Evolutionary conservation across 176 grass and related monocot genomes (phyloP).

Genomic region (Otatea glauca): DNA sequence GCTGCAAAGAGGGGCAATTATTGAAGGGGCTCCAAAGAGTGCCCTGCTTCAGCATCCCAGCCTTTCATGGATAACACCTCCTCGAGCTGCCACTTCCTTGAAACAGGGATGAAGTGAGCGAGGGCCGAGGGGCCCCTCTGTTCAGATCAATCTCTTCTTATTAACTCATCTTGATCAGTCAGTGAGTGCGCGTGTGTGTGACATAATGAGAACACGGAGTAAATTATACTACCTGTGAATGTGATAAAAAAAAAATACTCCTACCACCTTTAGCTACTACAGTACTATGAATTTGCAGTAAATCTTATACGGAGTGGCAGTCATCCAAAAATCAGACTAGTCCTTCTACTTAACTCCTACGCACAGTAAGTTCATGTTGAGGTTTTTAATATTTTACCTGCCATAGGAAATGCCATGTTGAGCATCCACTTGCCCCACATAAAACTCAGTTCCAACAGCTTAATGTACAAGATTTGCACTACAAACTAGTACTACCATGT

Average conservation of each 20-base stretch:
- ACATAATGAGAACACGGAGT: neutral
- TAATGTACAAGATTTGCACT: conserved; percentile 45
- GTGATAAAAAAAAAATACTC: neutral
- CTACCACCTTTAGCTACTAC: neutral
- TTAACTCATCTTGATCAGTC: conserved; percentile 29
- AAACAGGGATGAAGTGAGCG: conserved; percentile 19
- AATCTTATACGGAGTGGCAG: neutral
- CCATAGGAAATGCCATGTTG: conserved; percentile 44
- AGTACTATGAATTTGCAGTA: neutral
- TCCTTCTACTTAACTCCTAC: neutral
- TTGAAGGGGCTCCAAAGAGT: conserved; percentile 31
- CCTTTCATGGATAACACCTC: conserved; percentile 14
- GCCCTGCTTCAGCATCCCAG: conserved; percentile 14
- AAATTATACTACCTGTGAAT: neutral
- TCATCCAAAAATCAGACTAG: conserved; percentile 8
- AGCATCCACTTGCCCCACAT: conserved; percentile 37
- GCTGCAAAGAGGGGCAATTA: conserved; percentile 40
- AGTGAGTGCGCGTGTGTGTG: neutral
- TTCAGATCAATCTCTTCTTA: conserved; percentile 32
- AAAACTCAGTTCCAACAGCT: conserved; percentile 24
- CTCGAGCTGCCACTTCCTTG: conserved; percentile 28
- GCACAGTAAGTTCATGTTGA: neutral
- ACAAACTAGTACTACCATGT: conserved; percentile 10
- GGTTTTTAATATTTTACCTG: conserved; percentile 21
- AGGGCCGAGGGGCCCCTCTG: conserved; percentile 2